Conservation (phyloP, 371 early-diverging fungal genomes). For the Nematocida sp. region DNA sequence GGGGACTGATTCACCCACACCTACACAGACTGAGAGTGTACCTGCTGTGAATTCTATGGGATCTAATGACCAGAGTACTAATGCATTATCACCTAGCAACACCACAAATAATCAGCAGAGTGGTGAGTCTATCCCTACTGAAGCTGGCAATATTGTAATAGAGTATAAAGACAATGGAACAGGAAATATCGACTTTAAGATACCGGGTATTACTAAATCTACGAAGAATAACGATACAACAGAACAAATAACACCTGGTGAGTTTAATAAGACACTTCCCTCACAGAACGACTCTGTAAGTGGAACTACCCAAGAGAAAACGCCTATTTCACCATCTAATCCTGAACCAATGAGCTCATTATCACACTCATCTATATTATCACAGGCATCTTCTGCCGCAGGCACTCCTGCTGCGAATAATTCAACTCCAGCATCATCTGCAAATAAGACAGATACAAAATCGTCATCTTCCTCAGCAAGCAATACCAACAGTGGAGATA, state of each 20-base stretch:
- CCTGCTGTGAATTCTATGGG: too few species aligned
- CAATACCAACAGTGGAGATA: not conserved
- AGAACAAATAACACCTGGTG: not conserved
- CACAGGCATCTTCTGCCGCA: not conserved
- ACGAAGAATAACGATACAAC: not conserved
- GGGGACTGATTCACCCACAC: too few species aligned
- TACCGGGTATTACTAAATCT: not conserved
- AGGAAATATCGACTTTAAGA: constrained; percentile 1
- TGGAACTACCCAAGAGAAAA: not conserved
- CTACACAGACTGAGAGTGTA: too few species aligned
- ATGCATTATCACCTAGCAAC: too few species aligned
- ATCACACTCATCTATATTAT: not conserved
- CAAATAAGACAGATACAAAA: not conserved
- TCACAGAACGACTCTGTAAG: not conserved
- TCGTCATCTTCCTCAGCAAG: not conserved
- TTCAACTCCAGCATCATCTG: not conserved
- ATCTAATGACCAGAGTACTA: too few species aligned
- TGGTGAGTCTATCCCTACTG: too few species aligned
- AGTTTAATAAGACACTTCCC: not conserved
- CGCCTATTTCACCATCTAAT: not conserved
- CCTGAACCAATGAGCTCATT: not conserved
- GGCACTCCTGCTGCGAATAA: not conserved
- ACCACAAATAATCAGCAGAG: too few species aligned
- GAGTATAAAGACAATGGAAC: constrained; percentile 10
- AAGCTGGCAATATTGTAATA: not conserved